Conservation (phyloP, 352 stramenopile genomes). For the Phytopythium mirpurense region DNA sequence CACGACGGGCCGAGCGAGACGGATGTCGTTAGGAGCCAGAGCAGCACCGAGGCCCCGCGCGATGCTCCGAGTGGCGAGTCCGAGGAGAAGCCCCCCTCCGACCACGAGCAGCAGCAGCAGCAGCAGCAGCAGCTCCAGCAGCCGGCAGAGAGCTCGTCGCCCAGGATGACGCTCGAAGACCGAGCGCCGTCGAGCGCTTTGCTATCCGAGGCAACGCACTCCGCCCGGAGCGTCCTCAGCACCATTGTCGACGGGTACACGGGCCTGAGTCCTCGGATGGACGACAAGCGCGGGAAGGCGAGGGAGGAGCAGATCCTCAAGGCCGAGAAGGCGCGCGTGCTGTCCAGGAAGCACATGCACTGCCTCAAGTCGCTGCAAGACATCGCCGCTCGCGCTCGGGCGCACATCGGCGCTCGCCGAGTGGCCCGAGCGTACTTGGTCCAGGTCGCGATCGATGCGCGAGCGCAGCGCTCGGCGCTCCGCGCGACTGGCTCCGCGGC, state of each 20-base stretch:
- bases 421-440: slow-evolving; percentile 15
- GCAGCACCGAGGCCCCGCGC: background rate
- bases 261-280: slow-evolving; percentile 13
- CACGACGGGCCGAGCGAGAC: background rate
- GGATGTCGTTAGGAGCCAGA: background rate
- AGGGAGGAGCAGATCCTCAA: slow-evolving; percentile 33
- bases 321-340: slow-evolving; percentile 36
- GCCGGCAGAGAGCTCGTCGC: background rate
- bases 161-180: background rate
- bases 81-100: background rate
- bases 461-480: background rate
- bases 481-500: background rate
- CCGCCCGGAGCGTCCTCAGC: background rate
- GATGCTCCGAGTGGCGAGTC: background rate
- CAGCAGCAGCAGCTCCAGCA: too few relatives aligned
- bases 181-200: slow-evolving; percentile 1
- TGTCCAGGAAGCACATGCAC: slow-evolving; percentile 42
- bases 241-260: slow-evolving; percentile 7
- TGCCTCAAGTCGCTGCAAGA: slow-evolving; percentile 40
- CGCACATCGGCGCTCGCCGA: slow-evolving; percentile 19
- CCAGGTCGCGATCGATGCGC: slow-evolving; percentile 19
- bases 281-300: slow-evolving; percentile 16
- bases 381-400: slow-evolving; percentile 30
- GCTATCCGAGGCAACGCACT: background rate
- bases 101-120: background rate